phyloP scores from a whole-genome alignment of 257 asterid genomes.

The Rehmannia glutinosa region DNA sequence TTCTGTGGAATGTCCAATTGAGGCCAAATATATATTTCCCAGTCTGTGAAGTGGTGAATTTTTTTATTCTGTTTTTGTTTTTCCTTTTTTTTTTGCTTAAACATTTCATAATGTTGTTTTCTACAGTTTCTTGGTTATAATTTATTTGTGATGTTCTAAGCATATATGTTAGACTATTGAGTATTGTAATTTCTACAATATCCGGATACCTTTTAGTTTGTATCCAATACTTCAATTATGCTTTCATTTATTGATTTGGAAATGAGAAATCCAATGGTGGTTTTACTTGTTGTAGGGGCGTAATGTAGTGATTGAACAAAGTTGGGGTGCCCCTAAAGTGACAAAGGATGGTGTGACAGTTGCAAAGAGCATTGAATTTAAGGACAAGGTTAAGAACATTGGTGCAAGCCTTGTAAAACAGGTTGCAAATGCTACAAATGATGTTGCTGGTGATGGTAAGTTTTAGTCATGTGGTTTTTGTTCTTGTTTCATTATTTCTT shows the following conservation, averaged over 20 bases:
- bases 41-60: not conserved
- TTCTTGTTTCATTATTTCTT: not conserved
- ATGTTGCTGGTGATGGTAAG: slow-evolving; percentile 98
- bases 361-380: slow-evolving; percentile 92
- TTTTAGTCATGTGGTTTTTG: not conserved
- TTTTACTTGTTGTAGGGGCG: slow-evolving; percentile 60
- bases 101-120: too few relatives aligned
- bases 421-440: slow-evolving; percentile 99
- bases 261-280: not conserved
- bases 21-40: not conserved
- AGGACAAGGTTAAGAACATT: slow-evolving; percentile 78
- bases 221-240: not conserved
- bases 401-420: slow-evolving; percentile 98
- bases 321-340: slow-evolving; percentile 99
- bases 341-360: slow-evolving; percentile 99
- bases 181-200: too few relatives aligned
- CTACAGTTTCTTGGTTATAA: not conserved
- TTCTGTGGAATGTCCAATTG: not conserved
- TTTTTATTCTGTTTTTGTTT: not conserved
- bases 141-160: not conserved
- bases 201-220: too few relatives aligned
- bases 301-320: slow-evolving; percentile 92
- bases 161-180: not conserved
- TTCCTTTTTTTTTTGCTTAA: too few relatives aligned
- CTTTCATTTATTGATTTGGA: not conserved